Percentiles rank a stretch among this genome's conserved stretches.
Conservation (phyloP, 2,329 filamentous ascomycete species). For the Exophiala spinifera region DNA sequence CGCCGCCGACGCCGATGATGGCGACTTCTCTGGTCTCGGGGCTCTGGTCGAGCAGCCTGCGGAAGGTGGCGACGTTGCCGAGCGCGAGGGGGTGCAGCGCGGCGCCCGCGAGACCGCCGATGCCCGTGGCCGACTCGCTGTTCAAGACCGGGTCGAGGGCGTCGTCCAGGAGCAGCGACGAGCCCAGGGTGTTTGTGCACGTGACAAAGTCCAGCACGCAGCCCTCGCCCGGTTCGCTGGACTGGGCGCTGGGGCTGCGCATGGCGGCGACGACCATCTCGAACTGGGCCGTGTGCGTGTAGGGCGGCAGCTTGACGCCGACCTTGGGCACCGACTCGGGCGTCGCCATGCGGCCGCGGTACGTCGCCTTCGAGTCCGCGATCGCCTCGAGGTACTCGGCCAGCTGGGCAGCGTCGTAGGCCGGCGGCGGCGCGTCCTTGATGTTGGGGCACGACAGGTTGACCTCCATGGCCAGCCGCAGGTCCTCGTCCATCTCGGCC, state of each 20-base stretch:
- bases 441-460: constrained; percentile 81
- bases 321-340: constrained; percentile 46
- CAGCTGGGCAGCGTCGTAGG: constrained; percentile 58
- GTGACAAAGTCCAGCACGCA: constrained; percentile 58
- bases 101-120: constrained; percentile 70
- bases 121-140: constrained; percentile 54
- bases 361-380: constrained; percentile 32
- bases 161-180: constrained; percentile 56
- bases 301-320: constrained; percentile 74
- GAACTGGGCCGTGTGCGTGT: constrained; percentile 68
- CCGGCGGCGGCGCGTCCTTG: constrained; percentile 63
- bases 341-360: constrained; percentile 25
- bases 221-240: constrained; percentile 24
- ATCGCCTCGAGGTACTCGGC: constrained; percentile 55
- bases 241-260: constrained; percentile 18
- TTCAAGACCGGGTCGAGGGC: constrained; percentile 41
- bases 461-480: constrained; percentile 67
- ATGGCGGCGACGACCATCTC: constrained; percentile 55
- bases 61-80: constrained; percentile 71
- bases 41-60: constrained; percentile 55
- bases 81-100: constrained; percentile 70
- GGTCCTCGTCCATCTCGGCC: constrained; percentile 38
- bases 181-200: constrained; percentile 71
- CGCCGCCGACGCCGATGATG: constrained; percentile 71
- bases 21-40: constrained; percentile 52